Base-by-base conservation (phyloP, 495 filamentous ascomycete species). In the Penicillium mononematosum region DNA sequence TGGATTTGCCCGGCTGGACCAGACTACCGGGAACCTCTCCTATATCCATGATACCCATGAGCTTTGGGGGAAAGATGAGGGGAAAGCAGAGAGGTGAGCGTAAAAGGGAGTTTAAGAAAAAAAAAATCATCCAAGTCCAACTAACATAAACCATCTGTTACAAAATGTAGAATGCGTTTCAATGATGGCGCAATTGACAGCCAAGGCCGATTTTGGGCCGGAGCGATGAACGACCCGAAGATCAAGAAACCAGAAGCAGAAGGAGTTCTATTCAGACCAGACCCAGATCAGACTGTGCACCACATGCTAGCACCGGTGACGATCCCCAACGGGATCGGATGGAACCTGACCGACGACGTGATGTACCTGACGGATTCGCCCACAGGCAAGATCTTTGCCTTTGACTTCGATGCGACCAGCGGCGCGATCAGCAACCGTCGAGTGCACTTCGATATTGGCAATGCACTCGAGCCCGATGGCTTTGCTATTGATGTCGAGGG, bases 291-390 rank as follows among this genome's bases (percentile, higher is more conserved):
- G 51, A 76, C 67, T 39, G 65, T 88, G 61, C 81, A 86, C 64
- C 79, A 80, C 29, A 79, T 86, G 69, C 75, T 88, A 46, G 76
- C 78, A 57, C 70, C 77, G 27, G 74, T 94, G 49, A 86, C 80
- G n/a, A 95, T 96, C 62, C 92, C 92, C 46, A 96, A 98, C 71
- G 86, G 88, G 48, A 85, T 93, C 39, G 85, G 85, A 53, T 96
- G 87, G 81, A 84, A 80, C 44, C 74, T 75, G 16, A 84, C 90
- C 63, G 75, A 83, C 61, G 87, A 84, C 67, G 92, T 81, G 43
- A 88, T 92, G 82, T 96, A 90, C 76, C 88, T 91, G 70, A 90
- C 86, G 42, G 85, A 96, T 76, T 87, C 89, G 19, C 85, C 86
- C 36, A 84, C 81, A n/a, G 79, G 78, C 39, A 81, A 80, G 53